Evolutionary conservation across 805 yeast genomes (phyloP), one percentile per base, ranked within the genome.

Genomic region (Hyphopichia homilentoma): DNA sequence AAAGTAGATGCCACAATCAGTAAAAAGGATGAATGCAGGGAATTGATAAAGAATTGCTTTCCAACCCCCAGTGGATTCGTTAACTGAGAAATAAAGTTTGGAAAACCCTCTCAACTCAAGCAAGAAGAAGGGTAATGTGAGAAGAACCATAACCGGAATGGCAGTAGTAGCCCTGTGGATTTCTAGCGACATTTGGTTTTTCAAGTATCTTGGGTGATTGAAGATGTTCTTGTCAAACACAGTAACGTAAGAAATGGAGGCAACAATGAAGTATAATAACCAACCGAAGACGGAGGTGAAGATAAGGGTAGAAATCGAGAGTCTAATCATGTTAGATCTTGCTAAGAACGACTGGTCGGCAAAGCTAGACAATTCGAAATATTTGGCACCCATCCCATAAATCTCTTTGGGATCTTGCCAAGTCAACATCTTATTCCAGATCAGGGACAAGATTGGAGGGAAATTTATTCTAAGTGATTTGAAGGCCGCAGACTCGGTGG

Each of bases 201-300:
- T 93, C 61, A 93, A 73, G 60, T 85, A 90, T 57, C 96, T 76
- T 38, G 98, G 98, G 59, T 93, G 98, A 62, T 90, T 86, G 73
- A 90, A 87, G 38, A 87, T 85, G 34, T 80, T 79, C 54, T 81
- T 83, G 61, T 93, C 97, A 55, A 86, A 93, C 16, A 93, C 79
- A 45, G 82, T 77, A 22, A 69, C 45, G 57, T 84, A 93, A 7
- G 95, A 79, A n/a, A 84, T 47, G 11, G 79, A 68, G 3, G 97
- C 97, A 32, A 79, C 81, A 13, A 63, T 45, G 26, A 88, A 65
- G 59, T 93, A 93, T 27, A 90, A 60, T n/a, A 79, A 23, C 84
- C 90, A 81, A 26, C 97, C 98, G 49, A 90, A 89, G 4, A 90
- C 36, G 20, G 87, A 75, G 45, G 88, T 83, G 27, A 89, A 57